Evolutionary conservation across 495 filamentous ascomycete genomes (phyloP).

Genomic region (Parmelia sp.): DNA sequence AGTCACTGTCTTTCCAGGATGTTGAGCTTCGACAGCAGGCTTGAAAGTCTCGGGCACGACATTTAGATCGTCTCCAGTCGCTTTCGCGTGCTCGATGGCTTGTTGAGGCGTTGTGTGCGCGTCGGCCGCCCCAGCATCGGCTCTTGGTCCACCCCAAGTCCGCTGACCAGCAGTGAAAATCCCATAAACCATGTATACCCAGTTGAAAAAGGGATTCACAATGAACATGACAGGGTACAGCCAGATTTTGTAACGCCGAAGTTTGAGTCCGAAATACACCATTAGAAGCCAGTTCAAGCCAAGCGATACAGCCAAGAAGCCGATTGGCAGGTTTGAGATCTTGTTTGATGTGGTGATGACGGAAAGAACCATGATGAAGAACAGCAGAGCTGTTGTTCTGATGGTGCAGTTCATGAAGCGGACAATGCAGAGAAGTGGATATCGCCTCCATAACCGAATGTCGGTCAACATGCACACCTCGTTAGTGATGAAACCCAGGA

Average conservation of each 20-base stretch:
- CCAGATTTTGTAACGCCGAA: slow-evolving; percentile 87
- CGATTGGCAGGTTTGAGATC: slow-evolving; percentile 73
- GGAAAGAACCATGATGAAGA: slow-evolving; percentile 90
- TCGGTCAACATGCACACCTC: slow-evolving; percentile 99
- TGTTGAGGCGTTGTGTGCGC: slow-evolving; percentile 70
- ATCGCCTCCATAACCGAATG: slow-evolving; percentile 80
- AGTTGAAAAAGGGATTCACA: slow-evolving; percentile 95
- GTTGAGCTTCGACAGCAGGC: slow-evolving; percentile 53
- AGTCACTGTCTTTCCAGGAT: slow-evolving; percentile 33
- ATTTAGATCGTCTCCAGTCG: slow-evolving; percentile 83
- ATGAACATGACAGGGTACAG: slow-evolving; percentile 95
- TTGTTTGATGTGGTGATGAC: slow-evolving; percentile 78
- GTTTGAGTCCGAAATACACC: slow-evolving; percentile 86
- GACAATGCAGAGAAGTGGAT: slow-evolving; percentile 81
- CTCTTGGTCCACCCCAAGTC: slow-evolving; percentile 93
- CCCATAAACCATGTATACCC: slow-evolving; percentile 89
- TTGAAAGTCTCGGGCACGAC: slow-evolving; percentile 88
- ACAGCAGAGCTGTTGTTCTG: slow-evolving; percentile 87
- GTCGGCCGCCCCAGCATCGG: slow-evolving; percentile 84
- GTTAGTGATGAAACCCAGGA: slow-evolving; percentile 96
- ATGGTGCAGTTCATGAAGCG: slow-evolving; percentile 97
- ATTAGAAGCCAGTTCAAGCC: slow-evolving; percentile 94
- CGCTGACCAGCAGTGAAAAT: slow-evolving; percentile 90
- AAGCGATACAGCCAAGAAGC: slow-evolving; percentile 91
- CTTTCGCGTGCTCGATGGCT: slow-evolving; percentile 73